Percentiles rank a stretch among this genome's conserved stretches.
Evolutionary conservation across 192 early-diverging fungal species (phyloP).

Genomic region (Lobosporangium transversale): DNA sequence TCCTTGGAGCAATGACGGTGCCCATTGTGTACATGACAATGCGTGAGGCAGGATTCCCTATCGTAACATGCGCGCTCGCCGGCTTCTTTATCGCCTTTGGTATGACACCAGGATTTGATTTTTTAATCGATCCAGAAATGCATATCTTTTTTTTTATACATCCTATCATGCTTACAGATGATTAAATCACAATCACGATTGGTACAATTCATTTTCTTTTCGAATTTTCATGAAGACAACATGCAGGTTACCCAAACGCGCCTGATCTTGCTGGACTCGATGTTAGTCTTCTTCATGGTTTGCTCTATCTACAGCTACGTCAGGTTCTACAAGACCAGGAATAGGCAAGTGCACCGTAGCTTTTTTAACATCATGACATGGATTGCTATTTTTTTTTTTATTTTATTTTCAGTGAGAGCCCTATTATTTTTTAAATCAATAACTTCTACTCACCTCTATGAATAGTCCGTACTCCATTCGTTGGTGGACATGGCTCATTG

Average conservation of each 20-base stretch:
- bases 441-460: conserved; percentile 11
- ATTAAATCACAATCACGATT: no score
- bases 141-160: not conserved
- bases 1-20: conserved; percentile 80
- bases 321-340: conserved; percentile 82
- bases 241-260: conserved; percentile 89
- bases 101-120: conserved; percentile 34
- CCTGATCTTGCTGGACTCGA: conserved; percentile 93
- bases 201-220: no score
- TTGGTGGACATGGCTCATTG: conserved; percentile 91
- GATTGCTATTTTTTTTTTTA: no score
- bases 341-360: conserved; percentile 32
- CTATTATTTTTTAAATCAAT: conserved; percentile 9
- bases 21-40: conserved; percentile 86
- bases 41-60: conserved; percentile 87
- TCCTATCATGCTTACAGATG: no score
- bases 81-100: conserved; percentile 87
- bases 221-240: no score
- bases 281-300: conserved; percentile 92
- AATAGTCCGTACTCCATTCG: conserved; percentile 73
- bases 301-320: conserved; percentile 88
- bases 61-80: conserved; percentile 76
- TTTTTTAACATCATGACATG: not conserved
- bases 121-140: not conserved
- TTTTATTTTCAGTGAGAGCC: conserved; percentile 14